Conservation (phyloP, 306 rosid genomes). For the Lablab purpureus region DNA sequence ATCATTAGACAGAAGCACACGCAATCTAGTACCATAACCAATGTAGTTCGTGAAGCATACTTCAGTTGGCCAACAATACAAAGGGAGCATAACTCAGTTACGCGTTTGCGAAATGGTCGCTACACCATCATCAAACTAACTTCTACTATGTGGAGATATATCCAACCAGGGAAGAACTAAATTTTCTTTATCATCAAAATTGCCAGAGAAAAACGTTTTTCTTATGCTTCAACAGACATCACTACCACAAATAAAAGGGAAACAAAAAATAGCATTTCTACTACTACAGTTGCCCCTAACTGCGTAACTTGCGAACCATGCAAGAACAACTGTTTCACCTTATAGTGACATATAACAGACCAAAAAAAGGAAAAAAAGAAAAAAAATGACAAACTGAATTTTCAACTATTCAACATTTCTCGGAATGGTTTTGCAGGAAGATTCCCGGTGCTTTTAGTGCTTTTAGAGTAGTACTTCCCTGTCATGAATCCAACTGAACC, state of each 20-base stretch:
- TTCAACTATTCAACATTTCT: conserved; percentile 39
- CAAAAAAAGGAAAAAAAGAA: background rate
- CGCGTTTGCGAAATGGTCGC: background rate
- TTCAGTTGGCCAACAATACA: too few relatives aligned
- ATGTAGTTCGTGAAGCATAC: background rate
- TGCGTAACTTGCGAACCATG: conserved; percentile 44
- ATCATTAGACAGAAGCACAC: background rate
- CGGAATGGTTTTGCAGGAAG: conserved; percentile 29
- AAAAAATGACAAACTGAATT: conserved; percentile 41
- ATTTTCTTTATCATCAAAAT: conserved; percentile 53
- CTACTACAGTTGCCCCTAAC: conserved; percentile 47
- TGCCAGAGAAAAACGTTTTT: conserved; percentile 48
- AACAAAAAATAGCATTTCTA: conserved; percentile 49
- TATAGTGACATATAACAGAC: conserved; percentile 36
- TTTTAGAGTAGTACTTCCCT: conserved; percentile 74
- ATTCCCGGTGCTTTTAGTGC: conserved; percentile 2
- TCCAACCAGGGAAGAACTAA: conserved; percentile 30
- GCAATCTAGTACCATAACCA: too few relatives aligned
- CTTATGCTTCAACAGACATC: conserved; percentile 45
- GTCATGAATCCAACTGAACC: conserved; percentile 82
- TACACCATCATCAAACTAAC: background rate
- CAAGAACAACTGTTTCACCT: conserved; percentile 48
- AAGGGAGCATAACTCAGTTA: background rate
- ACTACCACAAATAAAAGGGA: conserved; percentile 38
- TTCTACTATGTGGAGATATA: background rate